Percentiles rank a stretch among this genome's conserved stretches.
Conservation (phyloP, 495 filamentous ascomycete species). For the Neurospora cerealis region DNA sequence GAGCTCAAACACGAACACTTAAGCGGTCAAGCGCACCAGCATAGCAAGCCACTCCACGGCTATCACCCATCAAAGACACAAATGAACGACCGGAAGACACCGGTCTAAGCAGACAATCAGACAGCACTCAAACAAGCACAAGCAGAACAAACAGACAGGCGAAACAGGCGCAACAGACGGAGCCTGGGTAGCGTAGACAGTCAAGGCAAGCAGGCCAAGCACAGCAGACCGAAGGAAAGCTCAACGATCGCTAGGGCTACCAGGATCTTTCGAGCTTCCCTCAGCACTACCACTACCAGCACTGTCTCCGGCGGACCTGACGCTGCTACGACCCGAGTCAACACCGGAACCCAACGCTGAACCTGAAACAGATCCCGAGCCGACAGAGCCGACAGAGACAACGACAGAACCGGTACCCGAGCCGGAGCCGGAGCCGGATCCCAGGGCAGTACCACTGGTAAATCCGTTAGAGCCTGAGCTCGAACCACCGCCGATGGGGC, state of each 20-base stretch:
- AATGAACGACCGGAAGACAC: neutral
- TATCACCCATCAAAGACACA: neutral
- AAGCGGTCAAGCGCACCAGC: neutral
- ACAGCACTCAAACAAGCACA: neutral
- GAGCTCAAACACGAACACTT: neutral
- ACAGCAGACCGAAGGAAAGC: neutral
- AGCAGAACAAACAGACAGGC: neutral
- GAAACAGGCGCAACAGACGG: neutral
- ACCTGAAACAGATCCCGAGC: constrained; percentile 17
- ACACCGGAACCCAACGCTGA: constrained; percentile 16
- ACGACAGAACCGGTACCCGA: constrained; percentile 18
- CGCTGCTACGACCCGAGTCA: constrained; percentile 25
- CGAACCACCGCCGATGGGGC: neutral
- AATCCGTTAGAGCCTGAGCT: constrained; percentile 6
- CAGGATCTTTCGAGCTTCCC: constrained; percentile 17
- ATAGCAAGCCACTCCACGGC: neutral
- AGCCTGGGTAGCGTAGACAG: neutral
- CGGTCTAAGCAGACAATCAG: neutral
- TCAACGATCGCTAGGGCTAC: constrained; percentile 18
- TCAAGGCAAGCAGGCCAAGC: neutral
- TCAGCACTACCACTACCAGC: constrained; percentile 1
- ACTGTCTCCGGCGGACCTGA: constrained; percentile 27
- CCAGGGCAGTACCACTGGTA: constrained; percentile 4
- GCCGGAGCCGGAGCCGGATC: constrained; percentile 11
- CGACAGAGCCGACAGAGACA: constrained; percentile 11